Base-by-base conservation (phyloP, 768 basidiomycete species). In the Ramaria rubella region DNA sequence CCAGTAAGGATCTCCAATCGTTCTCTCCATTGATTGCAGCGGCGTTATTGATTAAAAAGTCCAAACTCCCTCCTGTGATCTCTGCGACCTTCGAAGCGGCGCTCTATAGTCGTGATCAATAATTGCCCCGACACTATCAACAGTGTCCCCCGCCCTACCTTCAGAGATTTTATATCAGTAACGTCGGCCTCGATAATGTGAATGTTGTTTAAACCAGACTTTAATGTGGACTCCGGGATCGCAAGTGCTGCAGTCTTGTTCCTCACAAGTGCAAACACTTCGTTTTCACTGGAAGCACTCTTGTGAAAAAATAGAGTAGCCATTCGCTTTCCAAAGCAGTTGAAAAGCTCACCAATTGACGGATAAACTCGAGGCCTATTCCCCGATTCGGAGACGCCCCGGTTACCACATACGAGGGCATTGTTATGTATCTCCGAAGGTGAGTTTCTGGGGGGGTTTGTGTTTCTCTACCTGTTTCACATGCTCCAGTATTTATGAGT, bases 31-130 rank as follows among this genome's bases (percentile, higher is more conserved):
- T 30, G 19, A 61, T 46, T 30, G 31, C 61, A 5, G 63, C 71
- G 14, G 71, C 73, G 52, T 74, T 74, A 59, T 73, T 72, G 51
- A 73, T 72, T 53, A 73, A 62, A 46, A 61, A 63, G 59, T 74
- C 72, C n/a, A 75, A 60, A 27, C 64, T 65, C 12, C 71, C 70
- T 19, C 69, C 58, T 4, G 49, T 61, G 27, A 59, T 30, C 23
- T 49, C 46, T 2, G 58, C 42, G 19, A 64, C 51, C 30, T 58
- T 49, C 6, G 50, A 30, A 0, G 55, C 63, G 3, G 58, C 59
- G 5, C 43, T 51, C 65, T 66, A 52, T 27, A 21, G 29, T 26
- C 11, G 5, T 23, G 12, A 19, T 7, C 30, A 40, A 14, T 17
- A 54, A 42, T 19, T 8, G 8, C 23, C 14, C 19, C 19, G 9